These are phyloP conservation scores for Alternaria arbusti DNA, from an alignment of 2,329 filamentous ascomycete species.

Conservation along the genomic window DNA sequence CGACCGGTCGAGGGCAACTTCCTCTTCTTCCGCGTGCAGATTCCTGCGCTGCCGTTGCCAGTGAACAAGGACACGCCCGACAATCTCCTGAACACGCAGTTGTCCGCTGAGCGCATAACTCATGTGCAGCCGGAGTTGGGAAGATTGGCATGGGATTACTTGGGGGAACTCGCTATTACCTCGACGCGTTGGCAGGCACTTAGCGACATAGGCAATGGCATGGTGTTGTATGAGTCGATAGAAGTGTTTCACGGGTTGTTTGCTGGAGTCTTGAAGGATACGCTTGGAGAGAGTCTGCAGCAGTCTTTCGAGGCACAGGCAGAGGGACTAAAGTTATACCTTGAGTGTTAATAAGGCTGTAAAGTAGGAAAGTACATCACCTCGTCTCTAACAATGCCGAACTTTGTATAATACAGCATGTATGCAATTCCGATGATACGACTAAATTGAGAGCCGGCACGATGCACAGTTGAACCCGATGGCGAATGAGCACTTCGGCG, in stretches of 20 bases:
- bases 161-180: constrained; percentile 14
- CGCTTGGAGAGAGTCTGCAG: constrained; percentile 26
- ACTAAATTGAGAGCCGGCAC: background rate
- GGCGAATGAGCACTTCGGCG: background rate
- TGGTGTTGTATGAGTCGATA: constrained; percentile 38
- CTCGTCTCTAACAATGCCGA: background rate
- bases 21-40: constrained; percentile 36
- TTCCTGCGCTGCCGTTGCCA: constrained; percentile 37
- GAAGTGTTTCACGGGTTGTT: constrained; percentile 34
- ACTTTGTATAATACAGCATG: background rate
- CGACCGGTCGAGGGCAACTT: constrained; percentile 29
- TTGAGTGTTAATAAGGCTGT: constrained; percentile 1
- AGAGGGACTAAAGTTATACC: constrained; percentile 31
- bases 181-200: constrained; percentile 40
- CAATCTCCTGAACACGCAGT: constrained; percentile 29
- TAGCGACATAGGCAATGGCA: constrained; percentile 30
- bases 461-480: background rate
- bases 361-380: background rate
- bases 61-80: constrained; percentile 35
- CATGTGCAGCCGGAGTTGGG: constrained; percentile 33
- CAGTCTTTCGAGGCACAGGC: constrained; percentile 37
- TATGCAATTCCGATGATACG: background rate
- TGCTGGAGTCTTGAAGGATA: constrained; percentile 20
- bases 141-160: constrained; percentile 36
- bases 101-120: constrained; percentile 36